Evolutionary conservation across 371 early-diverging fungal genomes (phyloP).

Genomic region (Mucor mucedo): DNA sequence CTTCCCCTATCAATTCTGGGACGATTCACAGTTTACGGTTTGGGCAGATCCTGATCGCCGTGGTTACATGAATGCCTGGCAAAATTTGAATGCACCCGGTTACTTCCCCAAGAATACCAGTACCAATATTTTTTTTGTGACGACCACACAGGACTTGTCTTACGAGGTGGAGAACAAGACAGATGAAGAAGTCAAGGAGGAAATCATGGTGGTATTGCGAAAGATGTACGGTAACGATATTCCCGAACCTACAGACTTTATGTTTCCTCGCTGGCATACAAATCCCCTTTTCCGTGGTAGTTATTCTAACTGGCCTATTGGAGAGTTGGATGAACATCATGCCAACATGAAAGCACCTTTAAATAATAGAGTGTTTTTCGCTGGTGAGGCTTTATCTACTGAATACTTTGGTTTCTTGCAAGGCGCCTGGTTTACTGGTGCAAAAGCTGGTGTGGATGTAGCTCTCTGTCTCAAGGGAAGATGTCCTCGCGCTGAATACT

Average conservation of each 20-base stretch:
- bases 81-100: constrained; percentile 38
- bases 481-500: constrained; percentile 40
- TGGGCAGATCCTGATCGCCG: constrained; percentile 48
- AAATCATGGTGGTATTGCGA: constrained; percentile 37
- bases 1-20: constrained; percentile 54
- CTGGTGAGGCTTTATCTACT: constrained; percentile 50
- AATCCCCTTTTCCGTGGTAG: constrained; percentile 46
- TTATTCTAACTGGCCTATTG: constrained; percentile 55
- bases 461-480: constrained; percentile 32
- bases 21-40: constrained; percentile 45
- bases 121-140: constrained; percentile 44
- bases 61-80: constrained; percentile 43
- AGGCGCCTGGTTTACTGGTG: constrained; percentile 53
- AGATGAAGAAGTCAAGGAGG: constrained; percentile 35
- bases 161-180: constrained; percentile 34
- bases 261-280: constrained; percentile 42
- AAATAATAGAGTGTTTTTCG: constrained; percentile 46
- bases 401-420: constrained; percentile 52
- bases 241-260: constrained; percentile 33
- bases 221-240: constrained; percentile 45
- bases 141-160: constrained; percentile 39
- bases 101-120: constrained; percentile 31
- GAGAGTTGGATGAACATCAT: constrained; percentile 49
- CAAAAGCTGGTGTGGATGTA: constrained; percentile 31
- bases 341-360: constrained; percentile 51